Conservation (phyloP, 192 early-diverging fungal genomes). For the Chytriomyces confervae region DNA sequence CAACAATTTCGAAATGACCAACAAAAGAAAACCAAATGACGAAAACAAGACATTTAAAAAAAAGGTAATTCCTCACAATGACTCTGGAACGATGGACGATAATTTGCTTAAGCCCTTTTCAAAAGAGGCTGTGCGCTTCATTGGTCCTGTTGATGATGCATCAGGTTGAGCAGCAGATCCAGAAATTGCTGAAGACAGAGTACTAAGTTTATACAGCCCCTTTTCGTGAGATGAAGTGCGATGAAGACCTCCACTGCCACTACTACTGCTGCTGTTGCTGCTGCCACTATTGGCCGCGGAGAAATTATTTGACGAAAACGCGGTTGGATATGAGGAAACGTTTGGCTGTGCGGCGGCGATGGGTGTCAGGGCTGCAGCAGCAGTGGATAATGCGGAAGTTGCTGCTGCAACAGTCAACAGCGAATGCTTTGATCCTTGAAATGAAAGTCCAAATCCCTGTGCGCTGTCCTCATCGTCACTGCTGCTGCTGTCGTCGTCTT, state of each 20-base stretch:
- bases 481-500: slow-evolving; percentile 7
- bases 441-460: background rate
- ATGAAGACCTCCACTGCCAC: background rate
- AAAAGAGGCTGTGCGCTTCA: slow-evolving; percentile 22
- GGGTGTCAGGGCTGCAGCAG: background rate
- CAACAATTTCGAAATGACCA: too few relatives aligned
- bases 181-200: background rate
- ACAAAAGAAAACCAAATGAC: too few relatives aligned
- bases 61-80: too few relatives aligned
- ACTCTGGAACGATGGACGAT: background rate
- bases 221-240: slow-evolving; percentile 25
- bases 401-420: background rate
- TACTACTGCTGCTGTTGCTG: background rate
- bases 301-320: too few relatives aligned
- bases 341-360: background rate
- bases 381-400: background rate
- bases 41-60: too few relatives aligned
- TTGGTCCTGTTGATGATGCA: background rate
- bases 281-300: background rate
- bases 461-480: slow-evolving; percentile 5
- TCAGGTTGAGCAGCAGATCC: background rate
- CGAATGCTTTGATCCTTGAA: background rate
- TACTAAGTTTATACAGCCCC: slow-evolving; percentile 24
- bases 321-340: too few relatives aligned
- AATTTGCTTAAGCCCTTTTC: slow-evolving; percentile 29